A percentile compares a stretch with the other conserved stretches of the same genome.
Evolutionary conservation across 2,329 filamentous ascomycete species (phyloP).

Genomic region (Paecilomyces formosus): DNA sequence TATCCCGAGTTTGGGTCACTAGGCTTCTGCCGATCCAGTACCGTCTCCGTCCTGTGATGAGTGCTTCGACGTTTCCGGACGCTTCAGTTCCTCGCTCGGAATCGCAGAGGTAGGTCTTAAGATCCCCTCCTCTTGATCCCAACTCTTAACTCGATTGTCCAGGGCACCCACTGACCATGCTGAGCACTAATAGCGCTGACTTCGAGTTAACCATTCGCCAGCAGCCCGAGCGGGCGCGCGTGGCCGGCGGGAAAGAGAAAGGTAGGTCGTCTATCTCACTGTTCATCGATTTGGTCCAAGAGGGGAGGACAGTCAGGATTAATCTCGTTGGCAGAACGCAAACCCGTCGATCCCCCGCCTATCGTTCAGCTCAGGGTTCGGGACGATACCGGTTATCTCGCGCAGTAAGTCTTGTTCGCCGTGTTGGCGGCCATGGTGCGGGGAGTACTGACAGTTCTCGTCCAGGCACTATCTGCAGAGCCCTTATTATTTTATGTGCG

Average conservation of each 20-base stretch:
- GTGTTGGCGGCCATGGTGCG: constrained; percentile 8
- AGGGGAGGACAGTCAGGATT: not conserved
- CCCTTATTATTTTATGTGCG: constrained; percentile 58
- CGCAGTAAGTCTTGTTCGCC: constrained; percentile 48
- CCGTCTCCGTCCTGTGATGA: constrained; percentile 28
- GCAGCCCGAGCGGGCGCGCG: constrained; percentile 59
- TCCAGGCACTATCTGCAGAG: constrained; percentile 55
- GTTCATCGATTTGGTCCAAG: not conserved
- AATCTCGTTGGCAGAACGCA: constrained; percentile 53
- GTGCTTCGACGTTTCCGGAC: constrained; percentile 33
- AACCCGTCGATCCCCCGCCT: constrained; percentile 77
- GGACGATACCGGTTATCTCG: constrained; percentile 40
- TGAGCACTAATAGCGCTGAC: constrained; percentile 42
- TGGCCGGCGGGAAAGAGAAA: constrained; percentile 68
- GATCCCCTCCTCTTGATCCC: constrained; percentile 4
- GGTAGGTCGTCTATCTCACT: constrained; percentile 36
- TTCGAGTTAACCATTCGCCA: constrained; percentile 56
- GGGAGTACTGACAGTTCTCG: constrained; percentile 6
- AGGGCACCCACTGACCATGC: constrained; percentile 33
- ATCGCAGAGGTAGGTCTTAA: constrained; percentile 31
- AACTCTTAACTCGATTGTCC: constrained; percentile 21
- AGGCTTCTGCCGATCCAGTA: constrained; percentile 10
- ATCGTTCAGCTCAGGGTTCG: constrained; percentile 64
- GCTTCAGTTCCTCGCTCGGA: constrained; percentile 32
- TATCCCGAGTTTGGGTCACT: constrained; percentile 14